These are phyloP conservation scores for Umbelopsis sp. DNA, from an alignment of 371 early-diverging fungal genomes.

Conservation along the genomic window DNA sequence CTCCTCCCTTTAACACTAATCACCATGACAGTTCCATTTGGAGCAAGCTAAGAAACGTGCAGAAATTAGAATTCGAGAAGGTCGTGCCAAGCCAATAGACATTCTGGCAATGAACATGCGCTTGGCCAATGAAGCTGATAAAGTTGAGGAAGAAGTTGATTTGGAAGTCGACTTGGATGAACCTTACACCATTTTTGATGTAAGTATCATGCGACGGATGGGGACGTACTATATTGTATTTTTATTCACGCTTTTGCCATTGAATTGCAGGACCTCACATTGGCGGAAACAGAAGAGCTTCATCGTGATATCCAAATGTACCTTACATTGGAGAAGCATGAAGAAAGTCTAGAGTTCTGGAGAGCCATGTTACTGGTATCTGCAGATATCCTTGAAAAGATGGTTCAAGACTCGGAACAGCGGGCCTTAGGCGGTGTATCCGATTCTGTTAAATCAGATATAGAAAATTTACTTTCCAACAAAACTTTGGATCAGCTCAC, in stretches of 20 bases:
- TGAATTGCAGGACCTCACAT: conserved; percentile 51
- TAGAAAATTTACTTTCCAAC: conserved; percentile 68
- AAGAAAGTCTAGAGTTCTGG: conserved; percentile 83
- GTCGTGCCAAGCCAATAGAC: conserved; percentile 92
- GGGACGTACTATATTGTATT: background rate
- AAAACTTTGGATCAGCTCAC: conserved; percentile 78
- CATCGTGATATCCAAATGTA: conserved; percentile 88
- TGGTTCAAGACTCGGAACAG: conserved; percentile 38
- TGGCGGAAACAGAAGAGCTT: conserved; percentile 76
- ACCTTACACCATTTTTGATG: conserved; percentile 85
- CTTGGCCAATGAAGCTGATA: conserved; percentile 71
- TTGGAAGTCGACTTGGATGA: conserved; percentile 86
- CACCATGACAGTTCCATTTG: conserved; percentile 69
- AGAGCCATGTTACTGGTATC: conserved; percentile 80
- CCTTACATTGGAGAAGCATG: conserved; percentile 78
- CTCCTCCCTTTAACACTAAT: background rate
- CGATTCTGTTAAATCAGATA: conserved; percentile 61
- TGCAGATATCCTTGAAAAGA: conserved; percentile 66
- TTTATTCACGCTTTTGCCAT: background rate
- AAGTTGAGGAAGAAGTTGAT: conserved; percentile 72
- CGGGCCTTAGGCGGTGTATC: conserved; percentile 39
- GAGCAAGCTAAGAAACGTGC: conserved; percentile 90
- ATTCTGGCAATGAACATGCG: conserved; percentile 89
- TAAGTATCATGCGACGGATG: conserved; percentile 24
- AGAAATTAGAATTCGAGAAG: conserved; percentile 86